Conservation (phyloP, 176 grass and related monocot genomes). For the Microstegium vimineum region DNA sequence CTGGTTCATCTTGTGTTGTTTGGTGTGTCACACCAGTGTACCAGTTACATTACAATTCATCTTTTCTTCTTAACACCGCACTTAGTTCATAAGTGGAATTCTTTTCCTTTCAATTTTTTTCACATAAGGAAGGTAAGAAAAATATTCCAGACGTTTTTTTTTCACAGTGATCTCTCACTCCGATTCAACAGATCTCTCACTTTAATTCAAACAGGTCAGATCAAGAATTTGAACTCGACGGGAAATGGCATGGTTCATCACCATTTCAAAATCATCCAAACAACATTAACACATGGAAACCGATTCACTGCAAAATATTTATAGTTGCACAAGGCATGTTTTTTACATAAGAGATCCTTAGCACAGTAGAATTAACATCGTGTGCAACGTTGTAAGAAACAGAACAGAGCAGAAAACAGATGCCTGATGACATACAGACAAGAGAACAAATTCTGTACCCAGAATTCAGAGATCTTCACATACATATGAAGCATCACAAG, state of each 20-base stretch:
- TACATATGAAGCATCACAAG: conserved; percentile 27
- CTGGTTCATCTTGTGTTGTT: conserved; percentile 42
- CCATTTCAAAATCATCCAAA: neutral
- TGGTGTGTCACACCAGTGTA: conserved; percentile 35
- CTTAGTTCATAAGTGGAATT: neutral
- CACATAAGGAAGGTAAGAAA: neutral
- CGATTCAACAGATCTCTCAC: too few relatives aligned
- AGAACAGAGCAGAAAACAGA: neutral
- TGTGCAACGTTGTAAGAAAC: neutral
- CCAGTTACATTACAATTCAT: conserved; percentile 1
- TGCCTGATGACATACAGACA: neutral
- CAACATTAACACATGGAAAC: neutral
- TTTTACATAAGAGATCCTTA: conserved; percentile 1
- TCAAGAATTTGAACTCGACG: neutral
- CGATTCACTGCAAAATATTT: neutral
- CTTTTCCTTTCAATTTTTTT: neutral
- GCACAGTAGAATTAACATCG: neutral
- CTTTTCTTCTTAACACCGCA: neutral
- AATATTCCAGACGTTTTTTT: neutral
- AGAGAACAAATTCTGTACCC: neutral
- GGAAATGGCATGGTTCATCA: neutral
- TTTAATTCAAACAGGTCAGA: too few relatives aligned
- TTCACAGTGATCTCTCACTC: neutral
- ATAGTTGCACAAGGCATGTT: conserved; percentile 20
- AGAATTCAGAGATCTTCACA: conserved; percentile 24